Evolutionary conservation across 108 stramenopile species (phyloP).

Genomic region (Pseudonitzschia multistriata): DNA sequence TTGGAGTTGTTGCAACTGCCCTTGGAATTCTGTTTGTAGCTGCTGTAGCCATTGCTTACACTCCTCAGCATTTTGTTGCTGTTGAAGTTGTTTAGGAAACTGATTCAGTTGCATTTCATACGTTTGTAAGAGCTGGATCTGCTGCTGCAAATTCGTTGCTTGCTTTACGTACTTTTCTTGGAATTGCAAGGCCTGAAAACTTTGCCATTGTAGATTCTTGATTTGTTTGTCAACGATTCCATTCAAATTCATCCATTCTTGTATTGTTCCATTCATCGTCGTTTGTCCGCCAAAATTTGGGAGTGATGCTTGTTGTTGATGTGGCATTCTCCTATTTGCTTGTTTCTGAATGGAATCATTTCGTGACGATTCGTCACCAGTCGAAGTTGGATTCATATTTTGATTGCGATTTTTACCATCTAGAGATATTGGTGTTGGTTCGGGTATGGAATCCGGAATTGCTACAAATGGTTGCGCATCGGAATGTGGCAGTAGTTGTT

Average conservation of each 20-base stretch:
- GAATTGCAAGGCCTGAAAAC: constrained; percentile 1
- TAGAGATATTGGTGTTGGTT: not conserved
- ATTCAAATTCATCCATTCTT: not conserved
- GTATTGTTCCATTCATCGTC: not conserved
- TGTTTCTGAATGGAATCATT: not conserved
- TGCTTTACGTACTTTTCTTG: not conserved
- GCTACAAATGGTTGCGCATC: not conserved
- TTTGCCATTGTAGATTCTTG: not conserved
- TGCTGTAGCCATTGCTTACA: not conserved
- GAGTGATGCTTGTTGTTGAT: not conserved
- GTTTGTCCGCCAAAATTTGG: not conserved
- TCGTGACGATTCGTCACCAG: not conserved
- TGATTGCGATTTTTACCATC: not conserved
- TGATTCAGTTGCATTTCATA: not conserved
- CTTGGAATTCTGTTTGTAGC: not conserved
- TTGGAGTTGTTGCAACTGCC: not conserved
- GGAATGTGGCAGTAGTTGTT: no score
- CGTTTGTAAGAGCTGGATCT: not conserved
- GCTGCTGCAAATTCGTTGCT: not conserved
- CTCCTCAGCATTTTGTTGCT: not conserved
- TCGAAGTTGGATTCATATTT: not conserved
- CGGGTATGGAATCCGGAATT: not conserved
- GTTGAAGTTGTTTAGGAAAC: not conserved
- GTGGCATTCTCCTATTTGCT: no score
- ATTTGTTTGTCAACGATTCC: not conserved